These are phyloP conservation scores for Beauveria asiatica DNA, from an alignment of 2,329 filamentous ascomycete genomes.

Conservation along the genomic window DNA sequence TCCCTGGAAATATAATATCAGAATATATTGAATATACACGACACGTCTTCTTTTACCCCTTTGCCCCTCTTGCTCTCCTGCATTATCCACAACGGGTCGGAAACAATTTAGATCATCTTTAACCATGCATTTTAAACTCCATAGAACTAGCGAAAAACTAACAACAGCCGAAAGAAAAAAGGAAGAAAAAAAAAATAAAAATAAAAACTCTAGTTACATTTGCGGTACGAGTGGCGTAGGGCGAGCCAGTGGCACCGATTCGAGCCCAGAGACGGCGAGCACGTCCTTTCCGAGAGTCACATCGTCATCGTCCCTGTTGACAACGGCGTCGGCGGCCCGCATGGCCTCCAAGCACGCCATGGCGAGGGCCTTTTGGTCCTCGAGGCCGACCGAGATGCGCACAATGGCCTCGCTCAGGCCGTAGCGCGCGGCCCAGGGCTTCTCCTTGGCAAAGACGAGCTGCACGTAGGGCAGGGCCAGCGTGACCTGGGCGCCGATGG, in stretches of 20 bases:
- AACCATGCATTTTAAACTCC: neutral
- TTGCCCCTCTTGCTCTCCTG: no score
- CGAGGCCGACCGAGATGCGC: constrained; percentile 39
- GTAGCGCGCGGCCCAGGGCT: constrained; percentile 27
- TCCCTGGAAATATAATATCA: no score
- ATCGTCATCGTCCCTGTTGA: neutral
- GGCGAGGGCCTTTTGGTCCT: constrained; percentile 31
- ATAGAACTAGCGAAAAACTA: neutral
- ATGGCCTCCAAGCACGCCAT: neutral
- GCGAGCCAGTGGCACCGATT: neutral
- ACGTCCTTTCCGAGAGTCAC: neutral
- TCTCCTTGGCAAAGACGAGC: constrained; percentile 31
- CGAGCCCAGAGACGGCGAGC: neutral
- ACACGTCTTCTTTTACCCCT: no score
- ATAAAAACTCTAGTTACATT: neutral
- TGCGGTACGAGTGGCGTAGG: neutral
- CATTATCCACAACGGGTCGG: neutral
- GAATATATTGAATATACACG: no score
- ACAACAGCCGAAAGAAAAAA: neutral
- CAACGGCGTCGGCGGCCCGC: neutral
- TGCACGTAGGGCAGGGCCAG: constrained; percentile 40
- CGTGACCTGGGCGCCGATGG: constrained; percentile 45
- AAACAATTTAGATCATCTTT: neutral
- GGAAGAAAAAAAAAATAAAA: no score
- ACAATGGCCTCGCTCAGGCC: constrained; percentile 34